Evolutionary conservation across 345 rosid genomes (phyloP).

Genomic region (Dovyalis caffra): DNA sequence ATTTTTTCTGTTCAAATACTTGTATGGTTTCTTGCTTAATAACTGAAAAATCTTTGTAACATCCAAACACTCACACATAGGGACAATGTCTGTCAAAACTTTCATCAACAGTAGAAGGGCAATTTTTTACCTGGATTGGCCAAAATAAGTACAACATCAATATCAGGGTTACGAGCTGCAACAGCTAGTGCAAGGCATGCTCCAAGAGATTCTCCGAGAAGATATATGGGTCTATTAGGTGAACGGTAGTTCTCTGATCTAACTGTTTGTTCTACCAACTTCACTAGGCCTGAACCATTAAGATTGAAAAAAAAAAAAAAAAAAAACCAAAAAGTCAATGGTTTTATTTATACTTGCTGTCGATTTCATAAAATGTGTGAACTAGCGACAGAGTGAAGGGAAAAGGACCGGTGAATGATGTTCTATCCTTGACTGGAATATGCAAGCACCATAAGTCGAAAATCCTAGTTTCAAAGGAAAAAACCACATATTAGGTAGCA

Average conservation of each 20-base stretch:
- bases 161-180: slow-evolving; percentile 59
- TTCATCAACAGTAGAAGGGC: too few relatives aligned
- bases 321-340: too few relatives aligned
- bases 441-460: slow-evolving; percentile 76
- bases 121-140: slow-evolving; percentile 84
- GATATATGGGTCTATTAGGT: slow-evolving; percentile 69
- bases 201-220: slow-evolving; percentile 83
- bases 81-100: too few relatives aligned
- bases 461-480: slow-evolving; percentile 40
- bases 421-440: slow-evolving; percentile 70
- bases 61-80: too few relatives aligned
- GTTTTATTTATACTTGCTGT: not conserved
- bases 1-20: too few relatives aligned
- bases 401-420: slow-evolving; percentile 52
- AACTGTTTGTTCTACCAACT: slow-evolving; percentile 51
- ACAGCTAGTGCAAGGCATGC: slow-evolving; percentile 71
- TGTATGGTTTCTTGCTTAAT: too few relatives aligned
- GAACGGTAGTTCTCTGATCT: slow-evolving; percentile 35
- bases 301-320: not conserved
- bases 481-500: not conserved
- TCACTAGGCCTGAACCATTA: slow-evolving; percentile 54
- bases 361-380: not conserved
- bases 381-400: not conserved
- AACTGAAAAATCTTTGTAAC: too few relatives aligned
- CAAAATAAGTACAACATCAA: slow-evolving; percentile 66